Base-by-base conservation (phyloP, 208 protist genomes). In the Herpetomonas tarakana region DNA sequence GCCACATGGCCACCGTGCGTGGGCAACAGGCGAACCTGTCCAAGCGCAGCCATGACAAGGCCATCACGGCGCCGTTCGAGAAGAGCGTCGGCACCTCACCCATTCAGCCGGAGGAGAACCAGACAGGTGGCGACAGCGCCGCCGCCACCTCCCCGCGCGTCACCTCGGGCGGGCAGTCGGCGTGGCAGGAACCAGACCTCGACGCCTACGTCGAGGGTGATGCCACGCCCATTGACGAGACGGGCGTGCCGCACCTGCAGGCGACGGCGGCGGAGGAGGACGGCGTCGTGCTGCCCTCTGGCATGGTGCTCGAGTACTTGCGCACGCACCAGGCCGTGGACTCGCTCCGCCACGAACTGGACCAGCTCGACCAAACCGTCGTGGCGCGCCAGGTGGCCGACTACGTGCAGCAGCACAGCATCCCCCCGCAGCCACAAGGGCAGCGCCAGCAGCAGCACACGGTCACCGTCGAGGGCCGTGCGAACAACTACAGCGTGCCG, bases 401-500 rank as follows among this genome's bases (percentile, higher is more conserved):
- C 24, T 79, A 81, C 62, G 74, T 72, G 22, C 52, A 49, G n/a
- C 53, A 65, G 24, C 66, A 54, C 65, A 64, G 61, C 25, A 38
- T 14, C 46, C 49, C 9, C 54, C 49, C 19, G 27, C 24, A n/a
- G 12, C 27, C 4, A 55, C 62, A 14, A 25, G 44, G 18, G 50
- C 58, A n/a, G 62, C 56, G 9, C 46, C 64, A 29, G 30, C 65
- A 58, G 38, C 22, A 35, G 30, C 74, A 80, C 62, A 71, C 80
- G 2, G 79, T 94, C 9, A 84, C 83, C n/a, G 70, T 95, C 49
- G 83, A 91, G 25, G 63, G 78, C 2, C 75, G 79, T 27, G 67
- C 79, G 22, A 95, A 95, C 70, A 95, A 95, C 71, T 95, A 95
- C 72, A 76, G 68, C 62, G 58, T 68, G 25, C 89, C 89, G 31